Evolutionary conservation across 2,329 filamentous ascomycete genomes (phyloP), one percentile per base, ranked within the genome.

Genomic region (Microdochium trichocladiopsis): DNA sequence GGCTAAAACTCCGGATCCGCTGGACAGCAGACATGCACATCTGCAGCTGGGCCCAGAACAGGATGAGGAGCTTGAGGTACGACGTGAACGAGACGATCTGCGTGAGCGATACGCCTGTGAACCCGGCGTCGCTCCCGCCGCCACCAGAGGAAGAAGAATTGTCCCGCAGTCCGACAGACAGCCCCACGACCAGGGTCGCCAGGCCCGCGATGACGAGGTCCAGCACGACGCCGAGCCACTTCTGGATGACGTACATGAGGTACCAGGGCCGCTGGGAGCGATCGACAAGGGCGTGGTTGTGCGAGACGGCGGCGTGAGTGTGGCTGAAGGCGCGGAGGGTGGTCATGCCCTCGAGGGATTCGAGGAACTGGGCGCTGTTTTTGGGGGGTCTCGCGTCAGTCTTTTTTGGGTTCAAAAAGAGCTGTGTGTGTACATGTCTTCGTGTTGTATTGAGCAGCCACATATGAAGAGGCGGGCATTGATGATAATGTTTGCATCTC

Each of bases 291-390:
- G 51, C 52, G 16, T 62, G 60, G 12, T 65, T 67, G 25, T 66
- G 64, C 12, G 63, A 54, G 11, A 64, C 58, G 31, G 66, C 64
- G 6, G 61, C 57, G 25, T 55, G 57, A 47, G 69, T 65, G 74
- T 73, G 76, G 4, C 67, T 65, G 51, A 75, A 76, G 1, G 74
- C 70, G 10, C 74, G 71, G 48, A 78, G 73, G 1, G 72, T 76
- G 0, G 66, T 57, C 2, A 77, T 53, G 1, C 74, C 74, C 23
- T 63, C 61, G 0, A 76, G 55, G 4, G 70, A 70, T 52, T 77
- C 75, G 22, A 66, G 60, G 54, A 75, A 76, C 33, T 76, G 69
- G 1, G 71, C 68, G 56, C 47, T 52, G 25, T 48, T 33, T 10
- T 41, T 31, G 45, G 28, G 43, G 33, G 45, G 10, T 8, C 21